These are phyloP conservation scores for Didymella exigua DNA, from an alignment of 2,329 filamentous ascomycete species.

Conservation along the genomic window DNA sequence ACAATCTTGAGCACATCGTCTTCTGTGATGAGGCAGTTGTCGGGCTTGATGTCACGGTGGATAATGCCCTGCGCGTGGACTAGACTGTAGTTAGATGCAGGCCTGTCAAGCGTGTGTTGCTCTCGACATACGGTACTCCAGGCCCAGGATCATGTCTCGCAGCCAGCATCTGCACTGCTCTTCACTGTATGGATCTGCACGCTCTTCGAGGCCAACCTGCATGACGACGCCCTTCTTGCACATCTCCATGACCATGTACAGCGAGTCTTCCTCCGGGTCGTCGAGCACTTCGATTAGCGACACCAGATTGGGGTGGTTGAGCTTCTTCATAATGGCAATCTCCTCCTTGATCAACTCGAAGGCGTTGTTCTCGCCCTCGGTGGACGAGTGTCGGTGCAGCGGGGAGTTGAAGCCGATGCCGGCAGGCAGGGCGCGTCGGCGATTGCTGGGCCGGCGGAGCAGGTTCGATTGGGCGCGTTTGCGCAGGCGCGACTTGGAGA, in stretches of 20 bases:
- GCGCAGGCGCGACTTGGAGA: constrained; percentile 88
- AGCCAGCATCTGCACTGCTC: constrained; percentile 91
- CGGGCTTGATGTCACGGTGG: constrained; percentile 96
- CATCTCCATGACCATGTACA: constrained; percentile 99
- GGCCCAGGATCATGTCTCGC: constrained; percentile 88
- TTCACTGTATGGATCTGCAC: constrained; percentile 78
- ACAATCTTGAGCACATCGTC: constrained; percentile 96
- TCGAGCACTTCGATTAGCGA: constrained; percentile 92
- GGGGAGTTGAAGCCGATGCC: constrained; percentile 67
- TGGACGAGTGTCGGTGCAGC: constrained; percentile 64
- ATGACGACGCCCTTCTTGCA: constrained; percentile 98
- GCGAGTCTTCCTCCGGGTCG: constrained; percentile 90
- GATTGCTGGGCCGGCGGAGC: constrained; percentile 66
- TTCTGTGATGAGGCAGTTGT: constrained; percentile 87
- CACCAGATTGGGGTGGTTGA: constrained; percentile 93
- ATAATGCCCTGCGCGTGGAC: constrained; percentile 94
- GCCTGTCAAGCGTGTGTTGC: not conserved
- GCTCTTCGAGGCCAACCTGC: constrained; percentile 88
- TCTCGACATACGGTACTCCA: constrained; percentile 77
- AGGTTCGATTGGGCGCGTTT: constrained; percentile 91
- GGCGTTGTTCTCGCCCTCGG: constrained; percentile 68
- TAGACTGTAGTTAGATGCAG: constrained; percentile 47
- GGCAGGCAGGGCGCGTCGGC: constrained; percentile 59
- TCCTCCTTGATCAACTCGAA: constrained; percentile 91
- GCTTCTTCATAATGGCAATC: constrained; percentile 98